Base-by-base conservation (phyloP, 352 stramenopile genomes). In the Elongisporangium anandrum region DNA sequence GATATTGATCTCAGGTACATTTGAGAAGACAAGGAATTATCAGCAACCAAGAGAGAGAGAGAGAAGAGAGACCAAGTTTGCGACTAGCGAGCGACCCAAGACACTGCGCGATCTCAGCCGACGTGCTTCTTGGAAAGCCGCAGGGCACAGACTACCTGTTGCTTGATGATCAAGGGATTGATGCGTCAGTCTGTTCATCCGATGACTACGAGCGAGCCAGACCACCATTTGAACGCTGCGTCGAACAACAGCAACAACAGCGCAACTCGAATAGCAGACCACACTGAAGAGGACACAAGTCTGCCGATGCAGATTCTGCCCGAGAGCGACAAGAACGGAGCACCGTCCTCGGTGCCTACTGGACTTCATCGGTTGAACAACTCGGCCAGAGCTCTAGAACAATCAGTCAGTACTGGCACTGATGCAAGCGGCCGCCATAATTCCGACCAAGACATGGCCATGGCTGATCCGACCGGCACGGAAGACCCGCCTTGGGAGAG, bases 131-230 rank as follows among this genome's bases (percentile, higher is more conserved):
- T 41, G 29, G 29, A 41, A 8, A 41, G 29, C 29, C 29, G 29
- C 29, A 15, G 29, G 29, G 29, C 29, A 41, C 29, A 4, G 29
- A 41, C 29, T 41, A 56, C 48, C 19, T 59, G 49, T 24, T 69
- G 24, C 51, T 83, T 68, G 55, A 76, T 79, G 68, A 57, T 69
- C 66, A 77, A 74, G 68, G 77, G 69, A 72, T 76, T 88, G 54
- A 87, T 82, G 59, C 75, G 68, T 26, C 78, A 85, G 65, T 75
- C 79, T 49, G 79, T 90, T 52, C 75, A 92, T 65, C 81, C 79
- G 38, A 90, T 92, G 69, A 74, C 55, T 21, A 56, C 48, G 38
- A 49, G 48, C 56, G 12, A 9, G 20, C 50, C 13, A n/a, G 29
- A 48, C 20, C 21, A 21, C 52, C 55, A 26, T 39, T 21, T 56